These are phyloP conservation scores for Forsythia suspensa DNA, from an alignment of 257 asterid genomes.

Conservation along the genomic window DNA sequence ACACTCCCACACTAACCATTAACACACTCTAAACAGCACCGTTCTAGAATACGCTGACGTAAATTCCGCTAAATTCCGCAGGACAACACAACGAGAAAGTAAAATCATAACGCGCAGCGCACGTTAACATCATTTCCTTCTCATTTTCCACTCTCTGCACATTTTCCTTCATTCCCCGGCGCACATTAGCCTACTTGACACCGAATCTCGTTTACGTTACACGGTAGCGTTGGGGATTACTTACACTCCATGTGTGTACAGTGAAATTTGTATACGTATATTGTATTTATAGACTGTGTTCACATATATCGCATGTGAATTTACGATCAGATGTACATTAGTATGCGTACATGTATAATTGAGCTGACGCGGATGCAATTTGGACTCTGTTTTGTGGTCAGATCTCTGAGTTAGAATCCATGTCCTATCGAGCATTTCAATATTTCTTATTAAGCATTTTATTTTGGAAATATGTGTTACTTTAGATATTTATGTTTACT, in stretches of 20 bases:
- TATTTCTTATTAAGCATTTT: not conserved
- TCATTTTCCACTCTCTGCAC: slow-evolving; percentile 11
- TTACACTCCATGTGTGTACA: not conserved
- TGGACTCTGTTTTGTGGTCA: not conserved
- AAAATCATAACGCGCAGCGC: slow-evolving; percentile 22
- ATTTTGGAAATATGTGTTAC: not conserved
- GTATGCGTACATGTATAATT: not conserved
- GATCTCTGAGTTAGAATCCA: not conserved
- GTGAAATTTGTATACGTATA: not conserved
- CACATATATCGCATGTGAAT: slow-evolving; percentile 23
- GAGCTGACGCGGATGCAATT: not conserved
- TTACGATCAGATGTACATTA: slow-evolving; percentile 10
- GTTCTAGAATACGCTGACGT: slow-evolving; percentile 10
- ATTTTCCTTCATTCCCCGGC: not conserved
- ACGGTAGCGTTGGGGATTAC: not conserved
- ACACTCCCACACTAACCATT: slow-evolving; percentile 1
- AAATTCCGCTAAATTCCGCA: not conserved
- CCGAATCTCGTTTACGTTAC: slow-evolving; percentile 2
- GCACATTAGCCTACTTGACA: not conserved
- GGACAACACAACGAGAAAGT: not conserved
- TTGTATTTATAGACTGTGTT: slow-evolving; percentile 6
- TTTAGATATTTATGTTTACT: not conserved
- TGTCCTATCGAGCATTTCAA: not conserved
- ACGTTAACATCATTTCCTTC: slow-evolving; percentile 16
- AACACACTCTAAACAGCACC: slow-evolving; percentile 2